phyloP scores from a whole-genome alignment of 352 stramenopile genomes.

The Elongisporangium undulatum region DNA sequence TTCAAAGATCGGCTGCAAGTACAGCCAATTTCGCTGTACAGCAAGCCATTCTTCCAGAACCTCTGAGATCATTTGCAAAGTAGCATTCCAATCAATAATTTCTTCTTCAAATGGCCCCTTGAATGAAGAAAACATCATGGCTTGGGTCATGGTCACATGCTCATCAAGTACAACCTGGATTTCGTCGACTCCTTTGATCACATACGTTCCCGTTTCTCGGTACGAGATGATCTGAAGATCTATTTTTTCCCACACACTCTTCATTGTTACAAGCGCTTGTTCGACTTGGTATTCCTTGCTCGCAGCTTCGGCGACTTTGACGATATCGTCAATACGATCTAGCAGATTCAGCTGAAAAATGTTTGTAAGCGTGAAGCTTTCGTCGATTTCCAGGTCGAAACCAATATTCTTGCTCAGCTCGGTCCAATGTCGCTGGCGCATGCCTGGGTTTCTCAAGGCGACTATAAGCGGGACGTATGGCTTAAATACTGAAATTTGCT shows the following conservation, averaged over 20 bases:
- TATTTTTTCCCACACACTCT: slow-evolving; percentile 86
- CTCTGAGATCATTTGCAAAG: slow-evolving; percentile 88
- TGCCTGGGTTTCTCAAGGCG: slow-evolving; percentile 88
- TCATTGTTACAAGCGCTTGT: slow-evolving; percentile 91
- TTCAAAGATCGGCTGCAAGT: slow-evolving; percentile 95
- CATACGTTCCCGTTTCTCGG: slow-evolving; percentile 90
- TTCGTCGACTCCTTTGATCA: slow-evolving; percentile 93
- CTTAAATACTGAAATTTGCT: slow-evolving; percentile 88
- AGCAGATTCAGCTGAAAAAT: slow-evolving; percentile 86
- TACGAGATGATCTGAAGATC: slow-evolving; percentile 87
- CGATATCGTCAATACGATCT: slow-evolving; percentile 85
- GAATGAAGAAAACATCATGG: slow-evolving; percentile 95
- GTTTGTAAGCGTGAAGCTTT: slow-evolving; percentile 84
- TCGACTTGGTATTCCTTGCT: slow-evolving; percentile 96
- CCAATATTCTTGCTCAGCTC: slow-evolving; percentile 87
- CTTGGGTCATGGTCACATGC: slow-evolving; percentile 94
- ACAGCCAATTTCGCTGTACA: slow-evolving; percentile 94
- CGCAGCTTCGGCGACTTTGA: slow-evolving; percentile 90
- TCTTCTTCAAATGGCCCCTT: slow-evolving; percentile 94
- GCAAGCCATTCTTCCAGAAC: slow-evolving; percentile 94
- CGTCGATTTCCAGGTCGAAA: slow-evolving; percentile 82
- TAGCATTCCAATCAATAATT: slow-evolving; percentile 90
- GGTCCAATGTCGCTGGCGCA: slow-evolving; percentile 93
- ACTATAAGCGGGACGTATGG: slow-evolving; percentile 89
- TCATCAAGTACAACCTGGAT: slow-evolving; percentile 93